Evolutionary conservation across 23 red algal species (phyloP).

Genomic region (Gracilaria vermiculophylla): DNA sequence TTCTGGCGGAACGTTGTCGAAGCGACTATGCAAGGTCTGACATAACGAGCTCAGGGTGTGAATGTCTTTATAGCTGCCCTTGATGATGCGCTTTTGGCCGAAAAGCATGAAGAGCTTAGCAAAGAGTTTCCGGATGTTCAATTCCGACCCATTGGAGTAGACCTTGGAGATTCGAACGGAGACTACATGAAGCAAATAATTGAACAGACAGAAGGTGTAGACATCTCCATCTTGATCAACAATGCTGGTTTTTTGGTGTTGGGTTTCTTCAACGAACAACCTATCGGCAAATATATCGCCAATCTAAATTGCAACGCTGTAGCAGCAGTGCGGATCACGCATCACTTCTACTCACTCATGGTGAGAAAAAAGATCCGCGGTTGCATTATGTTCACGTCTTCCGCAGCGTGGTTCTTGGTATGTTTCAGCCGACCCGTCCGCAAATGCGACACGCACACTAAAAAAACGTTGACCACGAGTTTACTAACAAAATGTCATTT

Average conservation of each 20-base stretch:
- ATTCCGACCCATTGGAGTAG: conserved; percentile 65
- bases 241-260: conserved; percentile 95
- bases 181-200: conserved; percentile 60
- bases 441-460: background rate
- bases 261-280: conserved; percentile 67
- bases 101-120: conserved; percentile 18
- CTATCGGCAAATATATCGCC: conserved; percentile 29
- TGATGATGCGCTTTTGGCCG: conserved; percentile 62
- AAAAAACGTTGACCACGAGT: background rate
- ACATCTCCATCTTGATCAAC: conserved; percentile 65
- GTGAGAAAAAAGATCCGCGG: conserved; percentile 24
- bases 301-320: conserved; percentile 69
- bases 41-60: background rate
- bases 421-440: background rate
- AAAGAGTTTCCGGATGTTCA: conserved; percentile 40
- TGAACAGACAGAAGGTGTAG: conserved; percentile 17
- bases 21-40: background rate
- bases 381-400: conserved; percentile 83
- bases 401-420: conserved; percentile 80
- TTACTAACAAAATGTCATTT: background rate
- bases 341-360: conserved; percentile 66
- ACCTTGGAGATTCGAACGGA: conserved; percentile 47
- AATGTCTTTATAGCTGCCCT: conserved; percentile 63
- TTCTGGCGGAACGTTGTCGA: background rate
- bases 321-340: conserved; percentile 42